phyloP scores from a whole-genome alignment of 345 rosid genomes.

The Sapria himalayana region DNA sequence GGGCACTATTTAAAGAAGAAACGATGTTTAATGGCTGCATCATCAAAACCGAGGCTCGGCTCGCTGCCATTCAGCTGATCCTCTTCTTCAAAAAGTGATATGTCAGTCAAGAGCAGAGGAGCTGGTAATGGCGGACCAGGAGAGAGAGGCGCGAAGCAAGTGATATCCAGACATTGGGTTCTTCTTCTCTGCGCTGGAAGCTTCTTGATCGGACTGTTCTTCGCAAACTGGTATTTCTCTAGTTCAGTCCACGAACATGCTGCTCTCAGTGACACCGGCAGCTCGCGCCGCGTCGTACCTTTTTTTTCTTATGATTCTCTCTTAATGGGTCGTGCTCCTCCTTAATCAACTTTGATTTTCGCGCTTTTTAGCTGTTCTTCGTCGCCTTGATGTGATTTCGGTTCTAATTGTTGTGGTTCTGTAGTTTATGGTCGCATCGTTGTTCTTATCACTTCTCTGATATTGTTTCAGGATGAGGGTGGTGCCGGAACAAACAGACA shows the following conservation, averaged over 20 bases:
- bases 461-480: slow-evolving; percentile 23
- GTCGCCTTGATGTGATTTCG: background rate
- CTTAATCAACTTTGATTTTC: slow-evolving; percentile 1
- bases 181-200: slow-evolving; percentile 42
- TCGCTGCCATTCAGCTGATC: too few species aligned
- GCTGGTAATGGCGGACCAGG: slow-evolving; percentile 9
- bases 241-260: too few species aligned
- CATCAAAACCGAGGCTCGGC: too few species aligned
- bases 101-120: slow-evolving; percentile 47
- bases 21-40: too few species aligned
- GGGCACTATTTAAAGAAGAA: too few species aligned
- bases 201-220: slow-evolving; percentile 61
- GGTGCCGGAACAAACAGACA: slow-evolving; percentile 10
- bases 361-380: background rate
- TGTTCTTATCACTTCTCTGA: background rate
- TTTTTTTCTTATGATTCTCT: too few species aligned
- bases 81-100: too few species aligned
- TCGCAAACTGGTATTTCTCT: slow-evolving; percentile 46
- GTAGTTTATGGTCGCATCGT: background rate
- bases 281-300: too few species aligned
- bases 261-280: too few species aligned
- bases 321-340: too few species aligned
- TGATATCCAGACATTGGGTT: slow-evolving; percentile 28
- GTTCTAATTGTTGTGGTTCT: background rate
- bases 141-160: slow-evolving; percentile 20